Base-by-base conservation (phyloP, 352 stramenopile species). In the Phytophthora kernoviae region DNA sequence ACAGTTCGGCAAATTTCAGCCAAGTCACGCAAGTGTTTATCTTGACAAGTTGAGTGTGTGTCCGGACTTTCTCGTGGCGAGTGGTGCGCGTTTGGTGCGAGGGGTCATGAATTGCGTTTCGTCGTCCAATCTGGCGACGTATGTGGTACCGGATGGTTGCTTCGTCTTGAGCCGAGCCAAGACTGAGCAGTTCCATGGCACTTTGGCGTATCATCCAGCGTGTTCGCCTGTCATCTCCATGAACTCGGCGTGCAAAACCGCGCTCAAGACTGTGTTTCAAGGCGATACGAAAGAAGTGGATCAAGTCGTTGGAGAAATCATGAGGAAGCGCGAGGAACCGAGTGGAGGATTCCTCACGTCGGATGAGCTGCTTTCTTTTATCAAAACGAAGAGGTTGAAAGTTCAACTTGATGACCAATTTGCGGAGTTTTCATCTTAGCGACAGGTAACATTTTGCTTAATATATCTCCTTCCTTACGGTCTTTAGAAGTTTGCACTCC, bases 171-270 rank as follows among this genome's bases (percentile, higher is more conserved):
- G 41, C 33, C 64, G 48, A 65, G 24, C 43, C 24, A 33, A 68
- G 40, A 62, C 30, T 46, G 22, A 65, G 41, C n/a, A 65, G 48
- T 66, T 74, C 6, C 52, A 74, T 66, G 59, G 55, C 26, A 64
- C 68, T 10, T 63, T 72, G 55, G 37, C 46, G 34, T 72, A 74
- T 58, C 64, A 69, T 62, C 59, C 65, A 55, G 65, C 65, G 43
- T 75, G 60, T 65, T 62, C 56, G 32, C 64, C 56, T 54, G 26
- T 67, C 15, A 51, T 75, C 17, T 64, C 39, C 8, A 57, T 72
- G 32, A 68, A 68, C 24, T 66, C 48, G 51, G 55, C 53, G 32
- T 54, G 22, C 43, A 71, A 69, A 62, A 67, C 53, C 0, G 65
- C 65, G 17, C 37, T 78, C 5, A 63, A 64, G 36, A 66, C 58